Evolutionary conservation across 192 early-diverging fungal species (phyloP), one percentile per base, ranked within the genome.

Genomic region (Piromyces sp.): DNA sequence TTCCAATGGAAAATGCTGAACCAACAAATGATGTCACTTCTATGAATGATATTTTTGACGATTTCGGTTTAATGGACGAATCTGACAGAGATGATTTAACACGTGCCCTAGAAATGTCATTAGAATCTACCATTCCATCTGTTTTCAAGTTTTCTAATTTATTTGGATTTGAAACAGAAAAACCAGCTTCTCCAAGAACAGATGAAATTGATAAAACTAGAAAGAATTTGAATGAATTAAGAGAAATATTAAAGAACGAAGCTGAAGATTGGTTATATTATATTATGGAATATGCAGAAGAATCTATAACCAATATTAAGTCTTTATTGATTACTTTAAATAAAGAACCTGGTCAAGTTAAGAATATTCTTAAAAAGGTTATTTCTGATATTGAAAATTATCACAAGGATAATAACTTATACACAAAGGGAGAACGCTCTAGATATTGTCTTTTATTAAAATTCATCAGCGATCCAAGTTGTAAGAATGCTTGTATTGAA

Each of bases 1-100:
- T 79, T 30, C 0, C 6, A 7, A 37, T 30, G 30, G 79, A 84
- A 22, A 82, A 83, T 12, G 83, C 81, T 15, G 82, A 36, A 1
- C 82, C 85, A 29, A 79, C 81, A 51, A 51, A 14, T 12, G 79
- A 82, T 26, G 36, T 38, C 78, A 51, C 79, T n/a, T 58, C 80
- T 31, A 87, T 84, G 1, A 87, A 85, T 5, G 86, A 81, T 36
- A 82, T 79, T 0, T 38, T 84, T 87, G 51, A 82, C 7, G 80
- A 86, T 17, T 28, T 81, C 81, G n/a, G 30, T 37, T 30, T 31
- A 17, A 26, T 80, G 83, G 82, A 37, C 17, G 79, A 29, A 78
- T 30, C 30, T n/a, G 30, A 51, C 29, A 79, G 40, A 30, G 79
- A 31, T 42, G 81, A 30, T 30, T 79, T 81, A 30, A 28, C 81